Evolutionary conservation across 1,139 yeast genomes (phyloP).

Genomic region (Suhomyces yuchorum): DNA sequence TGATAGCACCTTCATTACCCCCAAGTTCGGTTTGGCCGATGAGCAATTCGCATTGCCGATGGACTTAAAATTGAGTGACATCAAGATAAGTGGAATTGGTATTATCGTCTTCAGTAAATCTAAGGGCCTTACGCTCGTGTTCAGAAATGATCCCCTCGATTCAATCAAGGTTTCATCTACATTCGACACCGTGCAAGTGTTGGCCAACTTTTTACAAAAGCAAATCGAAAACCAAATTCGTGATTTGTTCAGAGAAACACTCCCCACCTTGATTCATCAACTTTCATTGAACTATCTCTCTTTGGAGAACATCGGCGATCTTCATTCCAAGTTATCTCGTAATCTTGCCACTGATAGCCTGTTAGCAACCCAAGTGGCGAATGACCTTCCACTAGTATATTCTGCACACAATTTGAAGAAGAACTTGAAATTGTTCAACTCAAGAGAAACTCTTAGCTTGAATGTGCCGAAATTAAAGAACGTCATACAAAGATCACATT

Average conservation of each 20-base stretch:
- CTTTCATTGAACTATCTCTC: constrained; percentile 73
- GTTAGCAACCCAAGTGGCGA: constrained; percentile 11
- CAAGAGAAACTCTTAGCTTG: constrained; percentile 77
- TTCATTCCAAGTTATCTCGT: constrained; percentile 31
- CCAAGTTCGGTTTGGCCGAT: constrained; percentile 65
- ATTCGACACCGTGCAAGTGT: constrained; percentile 80
- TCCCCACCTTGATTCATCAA: constrained; percentile 79
- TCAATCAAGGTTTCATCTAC: constrained; percentile 81
- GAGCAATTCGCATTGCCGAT: constrained; percentile 78
- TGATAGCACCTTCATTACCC: constrained; percentile 53
- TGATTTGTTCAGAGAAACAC: constrained; percentile 77
- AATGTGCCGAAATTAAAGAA: constrained; percentile 60
- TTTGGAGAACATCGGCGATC: constrained; percentile 38
- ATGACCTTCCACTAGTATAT: constrained; percentile 16
- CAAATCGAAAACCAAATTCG: constrained; percentile 83
- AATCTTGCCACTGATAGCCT: constrained; percentile 11
- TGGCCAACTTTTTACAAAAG: constrained; percentile 76
- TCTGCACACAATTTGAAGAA: constrained; percentile 60
- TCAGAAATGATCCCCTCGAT: constrained; percentile 85
- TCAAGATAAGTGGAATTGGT: constrained; percentile 76
- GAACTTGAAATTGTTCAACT: constrained; percentile 67
- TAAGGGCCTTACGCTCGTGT: constrained; percentile 83
- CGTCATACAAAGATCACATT: constrained; percentile 56
- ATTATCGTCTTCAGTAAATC: constrained; percentile 80
- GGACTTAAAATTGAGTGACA: constrained; percentile 72